phyloP scores from a whole-genome alignment of 768 basidiomycete species.

The Kwoniella bestiolae region DNA sequence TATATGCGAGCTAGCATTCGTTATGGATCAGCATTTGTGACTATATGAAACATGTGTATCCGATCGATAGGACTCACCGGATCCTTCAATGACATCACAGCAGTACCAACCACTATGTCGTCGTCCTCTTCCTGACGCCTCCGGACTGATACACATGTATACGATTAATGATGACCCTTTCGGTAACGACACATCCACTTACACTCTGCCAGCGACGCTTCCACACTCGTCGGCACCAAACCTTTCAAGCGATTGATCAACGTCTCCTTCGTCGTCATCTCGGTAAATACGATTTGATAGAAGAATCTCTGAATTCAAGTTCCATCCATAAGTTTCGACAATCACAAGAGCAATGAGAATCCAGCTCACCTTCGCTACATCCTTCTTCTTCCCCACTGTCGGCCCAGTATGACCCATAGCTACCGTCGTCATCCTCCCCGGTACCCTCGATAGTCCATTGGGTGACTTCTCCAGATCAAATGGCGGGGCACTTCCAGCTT shows the following conservation, averaged over 20 bases:
- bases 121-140: slow-evolving; percentile 76
- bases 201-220: slow-evolving; percentile 74
- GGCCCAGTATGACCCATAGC: slow-evolving; percentile 51
- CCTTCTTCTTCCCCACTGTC: slow-evolving; percentile 55
- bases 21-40: background rate
- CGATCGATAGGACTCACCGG: slow-evolving; percentile 67
- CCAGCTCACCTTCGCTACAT: slow-evolving; percentile 54
- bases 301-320: slow-evolving; percentile 72
- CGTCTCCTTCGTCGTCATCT: slow-evolving; percentile 70
- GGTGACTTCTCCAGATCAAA: slow-evolving; percentile 45
- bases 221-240: slow-evolving; percentile 68
- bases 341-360: background rate
- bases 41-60: background rate
- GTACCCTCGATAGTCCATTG: slow-evolving; percentile 30
- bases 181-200: slow-evolving; percentile 43
- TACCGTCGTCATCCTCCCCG: slow-evolving; percentile 35
- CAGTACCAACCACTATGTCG: slow-evolving; percentile 86
- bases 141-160: slow-evolving; percentile 5
- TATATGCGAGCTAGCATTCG: slow-evolving; percentile 72
- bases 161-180: slow-evolving; percentile 8
- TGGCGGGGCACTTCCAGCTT: slow-evolving; percentile 54
- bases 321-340: background rate
- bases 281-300: slow-evolving; percentile 80
- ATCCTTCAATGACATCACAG: slow-evolving; percentile 89
- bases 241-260: slow-evolving; percentile 73